phyloP scores from a whole-genome alignment of 1,284 basidiomycete genomes.

The Ustilago sp. region DNA sequence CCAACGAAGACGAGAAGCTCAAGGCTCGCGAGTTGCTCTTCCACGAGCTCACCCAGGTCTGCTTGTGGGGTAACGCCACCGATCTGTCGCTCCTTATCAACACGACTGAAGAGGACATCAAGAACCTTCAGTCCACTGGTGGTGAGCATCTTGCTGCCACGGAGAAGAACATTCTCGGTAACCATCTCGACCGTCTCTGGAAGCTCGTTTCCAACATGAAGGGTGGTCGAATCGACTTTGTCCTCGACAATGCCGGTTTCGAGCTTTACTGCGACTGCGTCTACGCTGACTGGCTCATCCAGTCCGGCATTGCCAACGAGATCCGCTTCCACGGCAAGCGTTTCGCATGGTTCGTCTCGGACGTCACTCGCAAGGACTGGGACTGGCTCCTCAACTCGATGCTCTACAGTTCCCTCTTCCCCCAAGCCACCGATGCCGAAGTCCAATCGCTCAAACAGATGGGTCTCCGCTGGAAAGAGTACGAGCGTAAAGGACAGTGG shows the following conservation, averaged over 20 bases:
- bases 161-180: slow-evolving; percentile 93
- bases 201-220: slow-evolving; percentile 79
- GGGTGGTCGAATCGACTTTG: slow-evolving; percentile 64
- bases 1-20: slow-evolving; percentile 75
- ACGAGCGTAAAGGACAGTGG: slow-evolving; percentile 92
- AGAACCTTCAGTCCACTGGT: slow-evolving; percentile 94
- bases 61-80: slow-evolving; percentile 72
- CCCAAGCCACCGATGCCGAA: slow-evolving; percentile 85
- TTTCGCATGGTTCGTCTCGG: slow-evolving; percentile 74
- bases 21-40: slow-evolving; percentile 91
- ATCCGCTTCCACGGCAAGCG: slow-evolving; percentile 88
- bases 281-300: slow-evolving; percentile 87
- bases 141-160: slow-evolving; percentile 94
- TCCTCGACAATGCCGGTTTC: slow-evolving; percentile 87
- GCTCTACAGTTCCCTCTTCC: slow-evolving; percentile 72
- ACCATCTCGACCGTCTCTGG: slow-evolving; percentile 84
- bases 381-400: slow-evolving; percentile 77
- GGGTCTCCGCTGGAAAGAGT: slow-evolving; percentile 89
- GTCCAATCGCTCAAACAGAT: slow-evolving; percentile 83
- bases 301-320: slow-evolving; percentile 85
- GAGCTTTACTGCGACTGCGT: slow-evolving; percentile 97
- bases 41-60: slow-evolving; percentile 85
- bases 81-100: slow-evolving; percentile 95
- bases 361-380: slow-evolving; percentile 97
- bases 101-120: slow-evolving; percentile 99